Conservation (phyloP, 345 rosid genomes). For the Clausena lansium region DNA sequence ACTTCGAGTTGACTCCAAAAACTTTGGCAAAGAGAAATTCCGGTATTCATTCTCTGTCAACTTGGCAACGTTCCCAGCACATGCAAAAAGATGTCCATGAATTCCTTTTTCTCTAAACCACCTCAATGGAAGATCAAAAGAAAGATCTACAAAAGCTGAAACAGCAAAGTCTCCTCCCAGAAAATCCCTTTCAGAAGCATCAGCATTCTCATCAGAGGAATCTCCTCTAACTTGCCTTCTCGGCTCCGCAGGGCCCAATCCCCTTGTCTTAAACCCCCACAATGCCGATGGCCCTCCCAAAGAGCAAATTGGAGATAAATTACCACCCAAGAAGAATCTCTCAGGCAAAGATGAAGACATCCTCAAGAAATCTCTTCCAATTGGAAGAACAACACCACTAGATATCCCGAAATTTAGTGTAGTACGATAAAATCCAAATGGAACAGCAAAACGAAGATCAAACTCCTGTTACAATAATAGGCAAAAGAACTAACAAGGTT, state of each 20-base stretch:
- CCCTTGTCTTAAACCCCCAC: slow-evolving; percentile 83
- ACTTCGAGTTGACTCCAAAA: slow-evolving; percentile 59
- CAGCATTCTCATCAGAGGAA: slow-evolving; percentile 32
- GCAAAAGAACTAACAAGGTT: slow-evolving; percentile 6
- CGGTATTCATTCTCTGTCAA: slow-evolving; percentile 69
- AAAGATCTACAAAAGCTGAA: slow-evolving; percentile 85
- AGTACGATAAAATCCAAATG: slow-evolving; percentile 70
- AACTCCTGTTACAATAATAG: slow-evolving; percentile 51
- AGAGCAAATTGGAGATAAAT: slow-evolving; percentile 70
- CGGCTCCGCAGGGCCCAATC: slow-evolving; percentile 79
- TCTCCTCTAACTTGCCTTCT: slow-evolving; percentile 45
- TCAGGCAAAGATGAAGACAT: slow-evolving; percentile 69
- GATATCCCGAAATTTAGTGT: slow-evolving; percentile 81
- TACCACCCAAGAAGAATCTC: slow-evolving; percentile 92
- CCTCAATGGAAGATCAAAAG: slow-evolving; percentile 80
- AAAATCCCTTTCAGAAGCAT: slow-evolving; percentile 60
- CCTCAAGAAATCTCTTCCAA: slow-evolving; percentile 64
- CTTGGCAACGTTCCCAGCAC: slow-evolving; percentile 80
- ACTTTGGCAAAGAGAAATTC: slow-evolving; percentile 51
- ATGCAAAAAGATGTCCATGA: slow-evolving; percentile 83
- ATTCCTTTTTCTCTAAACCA: slow-evolving; percentile 87
- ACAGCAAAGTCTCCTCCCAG: slow-evolving; percentile 92
- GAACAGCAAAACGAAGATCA: slow-evolving; percentile 82
- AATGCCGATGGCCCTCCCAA: slow-evolving; percentile 81
- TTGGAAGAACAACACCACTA: slow-evolving; percentile 69